A percentile compares a stretch with the other conserved stretches of the same genome.
Conservation (phyloP, 495 filamentous ascomycete species). For the Trichoderma parareesei region DNA sequence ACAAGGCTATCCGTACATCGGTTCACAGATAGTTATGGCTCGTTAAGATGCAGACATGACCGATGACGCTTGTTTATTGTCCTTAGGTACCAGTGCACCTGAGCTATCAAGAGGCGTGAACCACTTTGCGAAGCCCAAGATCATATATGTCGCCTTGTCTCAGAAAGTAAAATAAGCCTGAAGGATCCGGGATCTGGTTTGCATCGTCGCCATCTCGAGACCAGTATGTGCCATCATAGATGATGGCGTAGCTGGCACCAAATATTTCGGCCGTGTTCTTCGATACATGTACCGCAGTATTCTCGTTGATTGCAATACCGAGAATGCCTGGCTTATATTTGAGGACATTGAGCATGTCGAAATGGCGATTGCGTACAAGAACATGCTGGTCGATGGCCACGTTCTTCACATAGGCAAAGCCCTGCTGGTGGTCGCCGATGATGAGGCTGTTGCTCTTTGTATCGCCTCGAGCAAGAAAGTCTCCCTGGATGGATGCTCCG, state of each 20-base stretch:
- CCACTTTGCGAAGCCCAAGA: constrained; percentile 18
- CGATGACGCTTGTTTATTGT: too few species aligned
- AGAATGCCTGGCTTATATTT: constrained; percentile 27
- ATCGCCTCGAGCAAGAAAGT: constrained; percentile 27
- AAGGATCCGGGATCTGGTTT: constrained; percentile 19
- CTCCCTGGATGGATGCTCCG: constrained; percentile 28
- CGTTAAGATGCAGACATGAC: too few species aligned
- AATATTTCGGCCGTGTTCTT: constrained; percentile 23
- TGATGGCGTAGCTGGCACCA: constrained; percentile 22
- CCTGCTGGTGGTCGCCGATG: constrained; percentile 26
- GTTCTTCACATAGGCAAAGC: constrained; percentile 25
- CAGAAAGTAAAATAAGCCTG: constrained; percentile 22
- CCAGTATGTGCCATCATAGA: constrained; percentile 23
- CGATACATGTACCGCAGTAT: constrained; percentile 26
- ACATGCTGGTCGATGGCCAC: constrained; percentile 29
- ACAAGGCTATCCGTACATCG: too few species aligned
- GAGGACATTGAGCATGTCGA: constrained; percentile 29
- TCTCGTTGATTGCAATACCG: constrained; percentile 27
- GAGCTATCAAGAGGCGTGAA: background rate
- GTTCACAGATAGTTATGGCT: too few species aligned
- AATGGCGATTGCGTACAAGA: constrained; percentile 24
- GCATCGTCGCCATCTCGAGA: constrained; percentile 21
- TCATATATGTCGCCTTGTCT: constrained; percentile 21
- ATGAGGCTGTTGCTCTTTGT: constrained; percentile 24
- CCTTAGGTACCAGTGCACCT: too few species aligned